phyloP scores from a whole-genome alignment of 371 early-diverging fungal species.

The Dentiscutata heterogama region DNA sequence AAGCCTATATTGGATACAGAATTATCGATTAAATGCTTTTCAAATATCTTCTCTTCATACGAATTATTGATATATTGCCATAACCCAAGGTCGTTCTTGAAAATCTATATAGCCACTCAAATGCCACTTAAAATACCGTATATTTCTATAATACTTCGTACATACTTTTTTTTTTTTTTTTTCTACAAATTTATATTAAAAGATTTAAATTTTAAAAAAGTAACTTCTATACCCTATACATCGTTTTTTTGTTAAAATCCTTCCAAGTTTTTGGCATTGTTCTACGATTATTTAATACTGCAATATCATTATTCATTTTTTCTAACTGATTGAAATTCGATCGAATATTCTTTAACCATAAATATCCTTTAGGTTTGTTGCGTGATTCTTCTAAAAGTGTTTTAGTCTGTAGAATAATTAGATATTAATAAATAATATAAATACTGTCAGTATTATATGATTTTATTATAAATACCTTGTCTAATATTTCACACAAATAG shows the following conservation, averaged over 20 bases:
- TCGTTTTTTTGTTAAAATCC: not conserved
- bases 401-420: not conserved
- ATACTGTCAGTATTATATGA: not conserved
- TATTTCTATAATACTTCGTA: no score
- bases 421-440: not conserved
- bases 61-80: no score
- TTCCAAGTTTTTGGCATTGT: slow-evolving; percentile 3
- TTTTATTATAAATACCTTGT: no score
- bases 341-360: not conserved
- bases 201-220: no score
- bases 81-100: no score
- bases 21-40: no score
- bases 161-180: no score
- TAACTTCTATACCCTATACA: not conserved
- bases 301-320: not conserved
- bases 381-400: not conserved
- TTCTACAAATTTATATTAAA: no score
- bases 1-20: no score
- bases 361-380: slow-evolving; percentile 7
- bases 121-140: no score
- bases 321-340: not conserved
- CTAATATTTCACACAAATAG: not conserved
- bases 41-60: no score
- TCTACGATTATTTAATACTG: not conserved
- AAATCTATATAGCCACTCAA: no score